These are phyloP conservation scores for Chlorella sorokiniana DNA, from an alignment of 139 green algal species.

Conservation along the genomic window DNA sequence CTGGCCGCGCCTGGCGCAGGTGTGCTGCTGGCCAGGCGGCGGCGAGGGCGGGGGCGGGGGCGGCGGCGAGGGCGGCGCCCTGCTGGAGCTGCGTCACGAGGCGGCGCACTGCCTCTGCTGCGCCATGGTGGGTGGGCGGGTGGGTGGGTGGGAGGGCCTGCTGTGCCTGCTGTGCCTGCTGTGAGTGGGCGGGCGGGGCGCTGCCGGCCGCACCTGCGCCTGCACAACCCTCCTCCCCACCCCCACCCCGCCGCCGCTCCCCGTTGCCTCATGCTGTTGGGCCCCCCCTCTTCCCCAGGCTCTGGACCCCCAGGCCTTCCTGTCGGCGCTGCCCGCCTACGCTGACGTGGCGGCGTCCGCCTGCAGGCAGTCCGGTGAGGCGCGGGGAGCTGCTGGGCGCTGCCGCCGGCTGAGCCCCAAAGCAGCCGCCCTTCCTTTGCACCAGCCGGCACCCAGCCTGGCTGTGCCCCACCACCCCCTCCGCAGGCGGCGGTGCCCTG, in stretches of 20 bases:
- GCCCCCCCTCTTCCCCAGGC: no score
- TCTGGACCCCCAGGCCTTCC: neutral
- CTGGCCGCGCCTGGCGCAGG: constrained; percentile 21
- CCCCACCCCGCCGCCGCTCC: no score
- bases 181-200: no score
- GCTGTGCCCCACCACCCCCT: neutral
- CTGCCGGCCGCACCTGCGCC: no score
- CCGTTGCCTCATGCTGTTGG: neutral
- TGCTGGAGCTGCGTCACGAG: constrained; percentile 11
- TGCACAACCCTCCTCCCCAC: no score
- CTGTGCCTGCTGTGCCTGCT: neutral
- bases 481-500: neutral
- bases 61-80: neutral
- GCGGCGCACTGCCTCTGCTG: constrained; percentile 9
- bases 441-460: neutral
- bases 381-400: no score
- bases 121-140: neutral
- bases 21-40: constrained; percentile 8
- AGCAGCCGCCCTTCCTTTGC: neutral
- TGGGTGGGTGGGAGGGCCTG: neutral
- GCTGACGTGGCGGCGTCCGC: neutral
- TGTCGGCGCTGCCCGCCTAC: constrained; percentile 1
- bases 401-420: no score
- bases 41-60: neutral
- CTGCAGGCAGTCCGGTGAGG: constrained; percentile 27